Conservation (phyloP, 352 stramenopile genomes). For the Phytopythium kandeliae region DNA sequence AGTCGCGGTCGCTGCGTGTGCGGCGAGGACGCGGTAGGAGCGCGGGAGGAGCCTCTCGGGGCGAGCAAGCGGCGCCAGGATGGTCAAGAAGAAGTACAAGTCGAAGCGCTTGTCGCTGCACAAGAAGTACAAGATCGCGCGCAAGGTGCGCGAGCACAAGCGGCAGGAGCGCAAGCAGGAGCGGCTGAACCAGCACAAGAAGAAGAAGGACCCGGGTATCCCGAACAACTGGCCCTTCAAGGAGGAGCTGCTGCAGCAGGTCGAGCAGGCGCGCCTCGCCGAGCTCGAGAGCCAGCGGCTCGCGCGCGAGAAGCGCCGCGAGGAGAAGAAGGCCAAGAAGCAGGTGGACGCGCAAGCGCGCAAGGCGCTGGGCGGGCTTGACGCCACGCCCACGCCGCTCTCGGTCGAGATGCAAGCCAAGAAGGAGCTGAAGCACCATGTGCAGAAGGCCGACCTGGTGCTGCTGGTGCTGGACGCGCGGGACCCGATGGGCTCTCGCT, state of each 20-base stretch:
- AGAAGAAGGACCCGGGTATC: conserved; percentile 97
- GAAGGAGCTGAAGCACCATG: conserved; percentile 74
- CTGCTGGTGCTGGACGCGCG: conserved; percentile 94
- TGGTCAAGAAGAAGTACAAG: conserved; percentile 99
- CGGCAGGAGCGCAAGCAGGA: conserved; percentile 93
- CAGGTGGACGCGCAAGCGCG: conserved; percentile 19
- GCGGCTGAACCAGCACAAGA: conserved; percentile 84
- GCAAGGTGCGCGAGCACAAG: conserved; percentile 92
- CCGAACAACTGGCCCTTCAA: conserved; percentile 99
- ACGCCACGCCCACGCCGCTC: conserved; percentile 39
- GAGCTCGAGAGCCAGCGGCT: conserved; percentile 60
- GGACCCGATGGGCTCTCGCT: conserved; percentile 95
- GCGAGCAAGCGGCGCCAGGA: no score
- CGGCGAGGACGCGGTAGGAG: no score
- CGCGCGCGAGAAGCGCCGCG: conserved; percentile 52
- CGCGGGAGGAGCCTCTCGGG: no score
- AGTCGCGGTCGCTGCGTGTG: no score
- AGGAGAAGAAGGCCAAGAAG: conserved; percentile 73
- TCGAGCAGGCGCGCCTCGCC: conserved; percentile 71
- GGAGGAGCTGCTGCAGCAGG: conserved; percentile 88
- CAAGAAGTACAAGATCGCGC: conserved; percentile 98
- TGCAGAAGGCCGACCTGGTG: conserved; percentile 57
- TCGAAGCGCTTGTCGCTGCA: conserved; percentile 96
- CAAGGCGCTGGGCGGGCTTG: conserved; percentile 15
- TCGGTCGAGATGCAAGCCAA: conserved; percentile 74